These are phyloP conservation scores for Pontederia crassipes DNA, from an alignment of 176 grass and related monocot genomes.

Conservation along the genomic window DNA sequence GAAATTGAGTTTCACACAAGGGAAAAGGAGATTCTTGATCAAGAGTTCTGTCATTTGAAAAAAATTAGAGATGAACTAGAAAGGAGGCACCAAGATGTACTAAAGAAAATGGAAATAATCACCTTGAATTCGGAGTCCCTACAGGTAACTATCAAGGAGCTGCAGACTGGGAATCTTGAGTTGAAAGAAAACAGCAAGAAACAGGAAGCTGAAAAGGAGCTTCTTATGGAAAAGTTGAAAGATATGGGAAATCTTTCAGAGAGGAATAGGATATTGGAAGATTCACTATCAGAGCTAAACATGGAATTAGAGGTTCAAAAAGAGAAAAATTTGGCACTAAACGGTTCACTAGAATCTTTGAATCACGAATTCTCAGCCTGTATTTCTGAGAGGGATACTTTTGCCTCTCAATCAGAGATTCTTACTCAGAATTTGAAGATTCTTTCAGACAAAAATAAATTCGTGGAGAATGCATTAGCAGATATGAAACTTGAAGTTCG, in stretches of 20 bases:
- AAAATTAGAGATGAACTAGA: constrained; percentile 42
- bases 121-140: constrained; percentile 18
- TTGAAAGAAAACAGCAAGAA: constrained; percentile 64
- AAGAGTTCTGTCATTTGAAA: constrained; percentile 11
- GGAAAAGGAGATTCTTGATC: constrained; percentile 12
- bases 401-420: constrained; percentile 12
- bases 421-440: constrained; percentile 9
- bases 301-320: constrained; percentile 50
- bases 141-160: constrained; percentile 31
- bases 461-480: constrained; percentile 26
- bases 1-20: constrained; percentile 7
- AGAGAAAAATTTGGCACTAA: constrained; percentile 41
- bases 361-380: constrained; percentile 16
- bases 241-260: constrained; percentile 56
- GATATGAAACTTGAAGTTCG: constrained; percentile 19
- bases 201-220: constrained; percentile 56
- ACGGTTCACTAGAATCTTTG: constrained; percentile 35
- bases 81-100: constrained; percentile 31
- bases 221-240: constrained; percentile 54
- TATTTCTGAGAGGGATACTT: constrained; percentile 17
- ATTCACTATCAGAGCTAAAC: constrained; percentile 56
- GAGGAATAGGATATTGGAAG: constrained; percentile 61
- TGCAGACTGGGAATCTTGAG: constrained; percentile 50
- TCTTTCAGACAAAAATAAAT: constrained; percentile 26
- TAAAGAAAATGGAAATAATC: constrained; percentile 30